Percentiles rank a stretch among this genome's conserved stretches.
Evolutionary conservation across 768 basidiomycete species (phyloP).

Genomic region (Sporobolomyces roseus): DNA sequence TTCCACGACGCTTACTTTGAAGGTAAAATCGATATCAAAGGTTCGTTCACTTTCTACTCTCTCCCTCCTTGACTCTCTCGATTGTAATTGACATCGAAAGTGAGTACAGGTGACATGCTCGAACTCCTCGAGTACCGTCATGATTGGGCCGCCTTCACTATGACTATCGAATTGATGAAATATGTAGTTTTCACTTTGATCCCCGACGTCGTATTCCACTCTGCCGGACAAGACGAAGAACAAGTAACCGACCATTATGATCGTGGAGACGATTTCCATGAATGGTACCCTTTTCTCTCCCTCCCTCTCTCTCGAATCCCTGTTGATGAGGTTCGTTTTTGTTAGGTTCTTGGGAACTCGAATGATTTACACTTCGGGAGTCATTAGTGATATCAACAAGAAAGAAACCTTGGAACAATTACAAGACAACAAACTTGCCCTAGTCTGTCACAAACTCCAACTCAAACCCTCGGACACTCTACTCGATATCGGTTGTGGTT

Average conservation of each 20-base stretch:
- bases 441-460: conserved; percentile 91
- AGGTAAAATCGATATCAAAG: conserved; percentile 92
- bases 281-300: too few relatives aligned
- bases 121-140: conserved; percentile 91
- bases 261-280: conserved; percentile 85
- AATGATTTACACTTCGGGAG: conserved; percentile 96
- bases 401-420: conserved; percentile 85
- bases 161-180: conserved; percentile 87
- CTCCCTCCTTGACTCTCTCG: background rate
- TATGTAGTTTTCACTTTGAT: conserved; percentile 81
- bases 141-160: conserved; percentile 88
- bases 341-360: conserved; percentile 91
- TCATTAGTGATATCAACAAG: conserved; percentile 65
- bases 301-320: too few relatives aligned
- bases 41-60: conserved; percentile 51
- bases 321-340: too few relatives aligned
- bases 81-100: background rate
- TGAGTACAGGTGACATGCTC: conserved; percentile 82
- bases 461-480: conserved; percentile 74
- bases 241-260: conserved; percentile 96
- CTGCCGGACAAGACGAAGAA: conserved; percentile 85
- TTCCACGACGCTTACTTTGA: conserved; percentile 98
- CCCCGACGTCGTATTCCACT: conserved; percentile 91
- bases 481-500: conserved; percentile 61
- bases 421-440: conserved; percentile 94